Percentiles rank a stretch among this genome's conserved stretches.
Conservation (phyloP, 1,139 yeast species). For the Yamadazyma triangularis region DNA sequence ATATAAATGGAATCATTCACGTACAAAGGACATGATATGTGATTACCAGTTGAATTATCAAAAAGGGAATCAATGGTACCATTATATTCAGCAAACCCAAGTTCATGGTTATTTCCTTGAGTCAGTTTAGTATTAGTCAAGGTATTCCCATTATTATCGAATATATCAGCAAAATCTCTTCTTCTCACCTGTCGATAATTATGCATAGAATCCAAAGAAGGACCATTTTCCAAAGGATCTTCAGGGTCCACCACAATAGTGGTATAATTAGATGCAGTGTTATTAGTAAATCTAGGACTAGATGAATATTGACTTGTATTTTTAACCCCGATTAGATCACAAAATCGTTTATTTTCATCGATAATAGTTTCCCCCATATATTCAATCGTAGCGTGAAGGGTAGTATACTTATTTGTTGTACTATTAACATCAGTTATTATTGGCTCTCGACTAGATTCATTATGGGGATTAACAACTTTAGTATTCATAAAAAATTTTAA, state of each 20-base stretch:
- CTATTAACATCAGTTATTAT: slow-evolving; percentile 39
- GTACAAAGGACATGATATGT: slow-evolving; percentile 40
- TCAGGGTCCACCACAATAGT: slow-evolving; percentile 10
- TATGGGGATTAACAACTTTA: slow-evolving; percentile 62
- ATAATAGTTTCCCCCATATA: slow-evolving; percentile 41
- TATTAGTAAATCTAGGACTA: slow-evolving; percentile 10
- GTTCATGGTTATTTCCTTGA: background rate
- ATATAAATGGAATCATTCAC: slow-evolving; percentile 35
- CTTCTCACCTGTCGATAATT: too few species aligned
- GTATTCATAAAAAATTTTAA: slow-evolving; percentile 39
- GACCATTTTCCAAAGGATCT: slow-evolving; percentile 4
- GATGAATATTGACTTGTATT: slow-evolving; percentile 20
- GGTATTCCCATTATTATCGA: background rate
- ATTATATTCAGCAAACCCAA: slow-evolving; percentile 9
- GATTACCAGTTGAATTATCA: slow-evolving; percentile 21
- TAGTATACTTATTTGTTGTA: slow-evolving; percentile 44
- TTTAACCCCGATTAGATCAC: slow-evolving; percentile 43
- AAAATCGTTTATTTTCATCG: slow-evolving; percentile 38
- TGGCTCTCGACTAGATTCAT: slow-evolving; percentile 37
- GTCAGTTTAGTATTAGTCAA: too few species aligned
- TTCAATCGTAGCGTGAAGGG: slow-evolving; percentile 41
- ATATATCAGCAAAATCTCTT: too few species aligned
- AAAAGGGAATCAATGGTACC: slow-evolving; percentile 20
- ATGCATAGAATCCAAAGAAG: background rate
- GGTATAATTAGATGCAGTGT: slow-evolving; percentile 3